Percentiles rank a stretch among this genome's conserved stretches.
Conservation (phyloP, 106 monocot genomes). For the Agapanthus africanus region DNA sequence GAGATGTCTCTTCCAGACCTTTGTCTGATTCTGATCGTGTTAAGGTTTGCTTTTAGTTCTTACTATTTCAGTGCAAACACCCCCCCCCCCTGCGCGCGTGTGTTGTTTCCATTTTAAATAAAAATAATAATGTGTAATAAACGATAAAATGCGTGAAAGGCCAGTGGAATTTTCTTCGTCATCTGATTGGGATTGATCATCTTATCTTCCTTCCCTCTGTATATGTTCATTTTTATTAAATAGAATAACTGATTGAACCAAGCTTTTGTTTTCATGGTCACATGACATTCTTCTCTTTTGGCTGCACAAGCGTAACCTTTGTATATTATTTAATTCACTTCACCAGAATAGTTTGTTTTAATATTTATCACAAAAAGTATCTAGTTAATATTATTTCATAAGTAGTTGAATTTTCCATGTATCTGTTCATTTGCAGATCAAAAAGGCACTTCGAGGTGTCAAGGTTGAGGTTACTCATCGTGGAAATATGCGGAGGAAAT, state of each 20-base stretch:
- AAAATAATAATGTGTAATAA: too few species aligned
- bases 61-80: too few species aligned
- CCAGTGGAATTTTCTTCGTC: too few species aligned
- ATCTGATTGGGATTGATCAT: not conserved
- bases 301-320: too few species aligned
- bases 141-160: too few species aligned
- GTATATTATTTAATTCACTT: not conserved
- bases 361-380: not conserved
- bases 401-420: not conserved
- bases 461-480: constrained; percentile 90
- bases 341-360: not conserved
- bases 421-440: constrained; percentile 47
- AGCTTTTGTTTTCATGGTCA: not conserved
- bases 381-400: not conserved
- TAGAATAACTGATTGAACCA: not conserved
- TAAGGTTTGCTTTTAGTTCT: constrained; percentile 70
- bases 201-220: too few species aligned
- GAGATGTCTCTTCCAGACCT: constrained; percentile 64
- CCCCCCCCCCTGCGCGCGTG: too few species aligned
- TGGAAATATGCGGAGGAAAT: constrained; percentile 87
- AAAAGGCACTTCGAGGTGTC: constrained; percentile 86
- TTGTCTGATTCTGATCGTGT: constrained; percentile 84
- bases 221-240: not conserved
- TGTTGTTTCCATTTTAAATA: too few species aligned
- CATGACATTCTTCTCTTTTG: too few species aligned